Base-by-base conservation (phyloP, 1,284 basidiomycete species). In the Cerioporus squamosus region DNA sequence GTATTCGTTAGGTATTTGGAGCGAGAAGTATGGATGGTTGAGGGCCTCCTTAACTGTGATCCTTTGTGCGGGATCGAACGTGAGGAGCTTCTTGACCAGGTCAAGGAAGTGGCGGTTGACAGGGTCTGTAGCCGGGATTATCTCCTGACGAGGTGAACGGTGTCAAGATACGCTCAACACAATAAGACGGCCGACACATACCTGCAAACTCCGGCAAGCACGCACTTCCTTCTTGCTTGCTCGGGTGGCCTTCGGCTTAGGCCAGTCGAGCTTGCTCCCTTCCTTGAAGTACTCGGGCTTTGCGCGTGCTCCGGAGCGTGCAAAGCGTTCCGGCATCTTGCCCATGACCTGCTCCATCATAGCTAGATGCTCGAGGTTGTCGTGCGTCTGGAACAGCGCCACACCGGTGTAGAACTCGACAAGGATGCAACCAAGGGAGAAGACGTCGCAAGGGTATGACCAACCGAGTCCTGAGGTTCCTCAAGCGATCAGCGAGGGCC, bases 261-360 rank as follows among this genome's bases (percentile, higher is more conserved):
- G 97, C 85, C 94, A 99, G 73, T 97, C 93, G 46, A 99, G 84
- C 69, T 89, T 92, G 60, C 81, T 73, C 24, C 83, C 86, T 43
- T 92, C 88, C 71, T 92, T 94, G 81, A 99, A 98, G 74, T 92
- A 98, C 70, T 98, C 97, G 15, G 94, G 90, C 70, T 93, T 95
- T 57, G 86, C 87, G 57, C 86, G 86, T 57, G 83, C 84, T 29
- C 85, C 92, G 63, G 82, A 78, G 33, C 85, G 83, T 36, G 85
- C 85, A 73, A 97, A 95, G 5, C 89, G 86, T 45, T 90, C 87
- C 0, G 96, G 95, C 89, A 99, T 96, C 75, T 90, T 91, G 60
- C 97, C 97, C 87, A 99, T 97, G 36, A 99, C 97, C 66, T 93
- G 89, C 75, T 99, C 96, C 97, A 99, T 99, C 97, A 99, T 99